Conservation (phyloP, 305 asterid genomes). For the Fraxinus ornus region DNA sequence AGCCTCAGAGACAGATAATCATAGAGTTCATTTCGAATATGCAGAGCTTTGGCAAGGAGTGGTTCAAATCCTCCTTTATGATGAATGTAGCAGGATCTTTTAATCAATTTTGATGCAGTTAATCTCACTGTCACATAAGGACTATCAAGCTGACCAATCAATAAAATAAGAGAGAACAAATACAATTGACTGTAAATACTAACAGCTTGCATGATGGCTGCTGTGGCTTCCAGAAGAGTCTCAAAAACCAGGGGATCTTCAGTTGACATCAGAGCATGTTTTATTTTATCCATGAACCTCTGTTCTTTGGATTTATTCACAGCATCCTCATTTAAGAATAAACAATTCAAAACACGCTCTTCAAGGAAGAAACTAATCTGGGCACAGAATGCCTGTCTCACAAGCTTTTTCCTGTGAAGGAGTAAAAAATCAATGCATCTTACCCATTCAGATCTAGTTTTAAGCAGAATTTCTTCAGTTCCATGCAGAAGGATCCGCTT, state of each 20-base stretch:
- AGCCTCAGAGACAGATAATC: constrained; percentile 71
- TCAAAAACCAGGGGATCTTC: constrained; percentile 74
- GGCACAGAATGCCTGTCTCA: constrained; percentile 77
- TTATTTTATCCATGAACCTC: constrained; percentile 79
- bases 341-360: constrained; percentile 60
- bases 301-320: constrained; percentile 68
- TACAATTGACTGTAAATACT: constrained; percentile 66
- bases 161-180: constrained; percentile 70
- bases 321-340: constrained; percentile 50
- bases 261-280: constrained; percentile 70
- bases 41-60: constrained; percentile 64
- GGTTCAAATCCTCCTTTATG: constrained; percentile 67
- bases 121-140: constrained; percentile 62
- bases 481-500: constrained; percentile 75
- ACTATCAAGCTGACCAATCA: constrained; percentile 82
- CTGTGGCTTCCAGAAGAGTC: constrained; percentile 80
- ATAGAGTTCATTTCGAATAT: constrained; percentile 71
- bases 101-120: constrained; percentile 71
- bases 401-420: constrained; percentile 65
- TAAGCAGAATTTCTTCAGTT: constrained; percentile 50
- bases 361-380: constrained; percentile 72
- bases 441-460: constrained; percentile 76
- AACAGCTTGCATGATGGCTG: constrained; percentile 71
- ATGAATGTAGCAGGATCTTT: constrained; percentile 60
- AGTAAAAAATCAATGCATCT: constrained; percentile 67